Base-by-base conservation (phyloP, 2,329 filamentous ascomycete genomes). In the Sporothrix protearum region DNA sequence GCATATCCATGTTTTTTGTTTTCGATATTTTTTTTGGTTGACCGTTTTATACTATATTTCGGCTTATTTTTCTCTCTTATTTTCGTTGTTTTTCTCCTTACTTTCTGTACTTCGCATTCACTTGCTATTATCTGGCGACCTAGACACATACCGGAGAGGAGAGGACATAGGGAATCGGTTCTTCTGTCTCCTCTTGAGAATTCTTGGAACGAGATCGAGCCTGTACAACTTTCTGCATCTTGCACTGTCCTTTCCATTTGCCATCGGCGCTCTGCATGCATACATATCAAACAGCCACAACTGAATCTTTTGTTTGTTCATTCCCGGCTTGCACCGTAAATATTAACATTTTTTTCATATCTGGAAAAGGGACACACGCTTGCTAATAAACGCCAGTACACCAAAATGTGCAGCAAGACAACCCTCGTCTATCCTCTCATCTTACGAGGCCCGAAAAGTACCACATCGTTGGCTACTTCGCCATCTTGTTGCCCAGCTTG, bases 401-500 rank as follows among this genome's bases (percentile, higher is more conserved):
- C 19, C n/a, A 49, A 33, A 42, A 28, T 42, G 1, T 3, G 10
- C 36, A 28, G 45, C 59, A 64, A 55, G 25, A 19, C 1, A 19
- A 28, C 28, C 19, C 53, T 33, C 53, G 10, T 53, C 49, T 25
- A 25, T 25, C 49, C 49, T 25, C 49, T 12, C 22, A 12, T 25
- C 42, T 47, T 47, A 12, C 8, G 19, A 53, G 25, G 6, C 3
- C 19, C n/a, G 4, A 53, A 22, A 51, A 28, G 10, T 7, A 14
- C 33, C 10, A 33, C 53, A 1, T 10, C 39, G 3, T 12, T 12
- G 16, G 42, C 61, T 8, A 45, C 10, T 19, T 51, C 8, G 10
- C 63, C 33, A 28, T 42, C 49, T 70, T 70, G 6, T 71, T 73
- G 22, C 71, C 59, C 33, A 71, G 53, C 53, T 39, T 57, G 51